Evolutionary conservation across 306 rosid genomes (phyloP), one percentile per base, ranked within the genome.

Genomic region (Carpinus viminea): DNA sequence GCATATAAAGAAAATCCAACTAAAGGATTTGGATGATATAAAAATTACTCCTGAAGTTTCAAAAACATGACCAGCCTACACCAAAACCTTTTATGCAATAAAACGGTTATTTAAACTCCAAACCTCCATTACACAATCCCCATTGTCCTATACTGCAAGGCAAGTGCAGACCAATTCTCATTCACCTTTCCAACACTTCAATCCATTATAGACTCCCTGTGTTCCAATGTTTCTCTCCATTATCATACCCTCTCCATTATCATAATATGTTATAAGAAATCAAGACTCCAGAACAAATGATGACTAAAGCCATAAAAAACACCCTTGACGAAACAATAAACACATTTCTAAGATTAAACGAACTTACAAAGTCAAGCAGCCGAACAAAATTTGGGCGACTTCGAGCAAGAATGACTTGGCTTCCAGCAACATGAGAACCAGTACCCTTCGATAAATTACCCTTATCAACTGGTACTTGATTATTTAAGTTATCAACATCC

Each of bases 291-390:
- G 45, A 65, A 66, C 34, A 74, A 61, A 79, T 76, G 68, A 20
- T 53, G 68, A 70, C 46, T 55, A 43, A 51, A 77, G 28, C 62
- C 61, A 55, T n/a, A 18, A 21, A 73, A 84, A 72, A n/a, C 38
- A 41, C 51, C 69, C 71, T 11, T 13, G 18, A 75, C 50, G 73
- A 68, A 78, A 43, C 3, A 74, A 72, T 61, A 20, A 13, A 50
- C 24, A 50, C 15, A 41, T 46, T 59, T 55, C 66, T 55, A 68
- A 6, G 53, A 55, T 56, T 66, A 15, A 74, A 78, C 73, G 31
- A 56, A 88, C 97, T 88, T 88, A 92, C 95, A 51, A 85, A 87
- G 72, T 92, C 95, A 53, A 92, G 89, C 81, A 92, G 83, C 84
- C 89, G 85, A 75, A 78, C 76, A 81, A 90, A 79, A 76, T 70